Evolutionary conservation across 805 yeast genomes (phyloP).

Genomic region (Candida anglica): DNA sequence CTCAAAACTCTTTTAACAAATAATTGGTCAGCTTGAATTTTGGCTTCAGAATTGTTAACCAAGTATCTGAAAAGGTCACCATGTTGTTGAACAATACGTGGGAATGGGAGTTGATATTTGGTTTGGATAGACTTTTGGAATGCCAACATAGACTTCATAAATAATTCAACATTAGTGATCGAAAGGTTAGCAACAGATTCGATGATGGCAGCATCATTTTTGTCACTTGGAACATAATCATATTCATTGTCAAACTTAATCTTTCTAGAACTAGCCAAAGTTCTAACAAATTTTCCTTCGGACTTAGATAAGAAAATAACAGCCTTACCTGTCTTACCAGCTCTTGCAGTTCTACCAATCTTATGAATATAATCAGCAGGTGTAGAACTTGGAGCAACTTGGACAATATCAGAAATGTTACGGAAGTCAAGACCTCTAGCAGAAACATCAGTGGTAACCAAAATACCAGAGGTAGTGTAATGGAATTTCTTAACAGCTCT

Average conservation of each 20-base stretch:
- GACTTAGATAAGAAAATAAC: conserved; percentile 50
- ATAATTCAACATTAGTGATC: conserved; percentile 17
- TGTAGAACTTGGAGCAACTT: conserved; percentile 72
- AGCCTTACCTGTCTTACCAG: conserved; percentile 76
- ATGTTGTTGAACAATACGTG: conserved; percentile 26
- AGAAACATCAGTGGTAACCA: conserved; percentile 88
- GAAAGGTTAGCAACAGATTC: conserved; percentile 9
- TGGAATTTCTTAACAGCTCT: conserved; percentile 53
- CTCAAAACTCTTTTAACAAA: not conserved
- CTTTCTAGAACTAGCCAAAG: conserved; percentile 46
- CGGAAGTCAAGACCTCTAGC: conserved; percentile 98
- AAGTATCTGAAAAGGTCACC: conserved; percentile 18
- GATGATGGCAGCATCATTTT: conserved; percentile 11
- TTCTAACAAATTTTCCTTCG: conserved; percentile 54
- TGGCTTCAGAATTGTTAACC: conserved; percentile 14
- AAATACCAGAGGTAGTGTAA: conserved; percentile 45
- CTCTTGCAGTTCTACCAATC: conserved; percentile 95
- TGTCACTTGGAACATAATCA: conserved; percentile 29
- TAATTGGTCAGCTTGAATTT: conserved; percentile 7
- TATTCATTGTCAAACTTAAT: conserved; percentile 49
- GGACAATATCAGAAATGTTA: conserved; percentile 78
- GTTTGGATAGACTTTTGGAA: conserved; percentile 23
- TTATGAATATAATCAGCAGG: conserved; percentile 84
- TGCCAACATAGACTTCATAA: conserved; percentile 21
- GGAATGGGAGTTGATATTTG: conserved; percentile 16